These are phyloP conservation scores for Chalciporus sphaerocephalus DNA, from an alignment of 768 basidiomycete species.

Conservation along the genomic window DNA sequence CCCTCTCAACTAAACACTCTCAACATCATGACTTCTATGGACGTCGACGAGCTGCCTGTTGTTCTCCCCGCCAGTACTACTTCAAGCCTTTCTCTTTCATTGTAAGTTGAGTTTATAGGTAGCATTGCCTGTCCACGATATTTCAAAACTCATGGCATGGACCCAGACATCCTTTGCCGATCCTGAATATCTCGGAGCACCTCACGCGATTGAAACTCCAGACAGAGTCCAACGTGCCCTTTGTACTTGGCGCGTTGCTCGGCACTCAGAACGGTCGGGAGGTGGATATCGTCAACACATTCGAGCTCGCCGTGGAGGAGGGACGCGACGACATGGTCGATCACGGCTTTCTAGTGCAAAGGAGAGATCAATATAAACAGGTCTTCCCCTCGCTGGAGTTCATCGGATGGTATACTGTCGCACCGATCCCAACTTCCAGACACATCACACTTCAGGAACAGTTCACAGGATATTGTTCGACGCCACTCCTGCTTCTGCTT, in stretches of 20 bases:
- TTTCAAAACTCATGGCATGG: slow-evolving; percentile 13
- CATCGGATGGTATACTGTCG: slow-evolving; percentile 96
- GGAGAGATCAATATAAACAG: slow-evolving; percentile 95
- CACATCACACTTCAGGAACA: slow-evolving; percentile 88
- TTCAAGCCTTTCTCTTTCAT: slow-evolving; percentile 68
- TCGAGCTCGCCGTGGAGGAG: slow-evolving; percentile 72
- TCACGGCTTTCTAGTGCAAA: slow-evolving; percentile 72
- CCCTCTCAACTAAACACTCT: neutral
- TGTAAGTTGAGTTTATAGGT: slow-evolving; percentile 44
- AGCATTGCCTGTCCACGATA: neutral
- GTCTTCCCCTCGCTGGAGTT: slow-evolving; percentile 97
- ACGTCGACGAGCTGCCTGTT: slow-evolving; percentile 72
- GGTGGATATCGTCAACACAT: slow-evolving; percentile 95
- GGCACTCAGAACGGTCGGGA: slow-evolving; percentile 93
- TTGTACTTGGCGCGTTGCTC: slow-evolving; percentile 88
- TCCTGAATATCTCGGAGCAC: slow-evolving; percentile 96
- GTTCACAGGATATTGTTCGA: slow-evolving; percentile 83
- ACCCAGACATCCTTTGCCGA: slow-evolving; percentile 88
- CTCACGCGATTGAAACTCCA: slow-evolving; percentile 81
- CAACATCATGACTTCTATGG: slow-evolving; percentile 55
- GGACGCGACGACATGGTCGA: slow-evolving; percentile 61
- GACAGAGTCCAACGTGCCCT: slow-evolving; percentile 53
- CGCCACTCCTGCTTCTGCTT: slow-evolving; percentile 80
- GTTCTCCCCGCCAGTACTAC: slow-evolving; percentile 67
- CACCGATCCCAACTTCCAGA: slow-evolving; percentile 61